phyloP scores from a whole-genome alignment of 371 early-diverging fungal genomes.

The Mucor racemosus region DNA sequence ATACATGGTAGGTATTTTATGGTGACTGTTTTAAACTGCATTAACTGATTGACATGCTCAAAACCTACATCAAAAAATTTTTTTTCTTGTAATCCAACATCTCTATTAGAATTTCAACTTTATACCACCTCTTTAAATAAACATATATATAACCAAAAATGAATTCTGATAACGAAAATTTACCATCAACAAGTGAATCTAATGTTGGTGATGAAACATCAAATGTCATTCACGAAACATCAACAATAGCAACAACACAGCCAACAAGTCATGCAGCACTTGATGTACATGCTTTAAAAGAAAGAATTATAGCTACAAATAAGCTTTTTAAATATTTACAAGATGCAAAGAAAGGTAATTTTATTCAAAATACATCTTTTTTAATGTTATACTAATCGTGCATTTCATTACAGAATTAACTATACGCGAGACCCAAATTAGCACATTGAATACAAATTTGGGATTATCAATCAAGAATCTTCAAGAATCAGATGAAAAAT shows the following conservation, averaged over 20 bases:
- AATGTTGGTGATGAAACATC: neutral
- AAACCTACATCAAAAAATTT: neutral
- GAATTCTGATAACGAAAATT: neutral
- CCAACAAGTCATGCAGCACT: neutral
- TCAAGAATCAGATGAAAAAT: neutral
- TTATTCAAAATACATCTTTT: neutral
- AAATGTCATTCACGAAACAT: neutral
- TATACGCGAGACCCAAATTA: neutral
- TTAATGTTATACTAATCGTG: neutral
- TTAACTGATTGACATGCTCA: neutral
- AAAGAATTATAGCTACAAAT: neutral
- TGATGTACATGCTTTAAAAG: neutral
- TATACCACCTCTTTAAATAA: neutral
- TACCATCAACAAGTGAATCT: neutral
- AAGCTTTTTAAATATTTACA: conserved; percentile 4
- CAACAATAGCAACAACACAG: neutral
- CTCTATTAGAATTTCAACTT: neutral
- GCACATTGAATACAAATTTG: neutral
- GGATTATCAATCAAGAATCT: neutral
- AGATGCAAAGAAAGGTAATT: neutral
- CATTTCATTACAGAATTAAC: neutral
- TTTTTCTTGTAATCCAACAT: neutral
- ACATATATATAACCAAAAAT: neutral
- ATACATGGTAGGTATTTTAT: too few relatives aligned
- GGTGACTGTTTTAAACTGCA: conserved; percentile 7